Base-by-base conservation (phyloP, 2,329 filamentous ascomycete species). In the Ceratocystis colombiana region DNA sequence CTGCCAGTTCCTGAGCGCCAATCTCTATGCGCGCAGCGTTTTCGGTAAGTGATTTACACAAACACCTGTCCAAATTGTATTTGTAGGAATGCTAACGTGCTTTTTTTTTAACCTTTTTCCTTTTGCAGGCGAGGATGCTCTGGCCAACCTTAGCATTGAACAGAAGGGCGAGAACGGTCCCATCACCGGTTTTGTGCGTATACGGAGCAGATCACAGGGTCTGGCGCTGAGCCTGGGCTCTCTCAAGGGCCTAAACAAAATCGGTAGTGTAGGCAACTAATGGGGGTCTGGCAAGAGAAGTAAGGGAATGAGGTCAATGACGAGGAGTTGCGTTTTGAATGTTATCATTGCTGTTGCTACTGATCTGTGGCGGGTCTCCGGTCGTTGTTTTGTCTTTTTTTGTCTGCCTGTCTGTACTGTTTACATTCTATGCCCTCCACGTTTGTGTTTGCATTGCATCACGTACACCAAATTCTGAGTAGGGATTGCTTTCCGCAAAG, bases 121-220 rank as follows among this genome's bases (percentile, higher is more conserved):
- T 17, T 68, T 22, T 22, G 7, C 48, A 99, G 94, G 94, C 70
- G 94, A 99, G 89, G 94, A 99, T 79, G 94, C 94, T 68, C 79
- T 99, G 72, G 94, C 94, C 73, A 99, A 99, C 75, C 75, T 99
- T 76, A 96, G 92, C 75, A 96, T 99, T 73, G 94, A 99, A 78
- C 93, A 96, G 79, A 92, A 97, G 75, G 92, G 91, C 68, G 91
- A 96, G 30, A 88, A 96, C 73, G 94, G 94, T 28, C 90, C 91
- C 5, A 93, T 99, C 69, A 96, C 93, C 53, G 94, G 94, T 57
- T 99, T 99, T 76, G 92, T 99, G 70, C 87, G 94, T 75, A 99
- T 99, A 84, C 87, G 94, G 78, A 96, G 92, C 80, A 88, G 94
- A 74, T 96, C 91, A 46, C 94, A 99, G 79, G 94, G 94, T 62